Evolutionary conservation across 2,329 filamentous ascomycete genomes (phyloP).

Genomic region (Lachnellula subtilissima): DNA sequence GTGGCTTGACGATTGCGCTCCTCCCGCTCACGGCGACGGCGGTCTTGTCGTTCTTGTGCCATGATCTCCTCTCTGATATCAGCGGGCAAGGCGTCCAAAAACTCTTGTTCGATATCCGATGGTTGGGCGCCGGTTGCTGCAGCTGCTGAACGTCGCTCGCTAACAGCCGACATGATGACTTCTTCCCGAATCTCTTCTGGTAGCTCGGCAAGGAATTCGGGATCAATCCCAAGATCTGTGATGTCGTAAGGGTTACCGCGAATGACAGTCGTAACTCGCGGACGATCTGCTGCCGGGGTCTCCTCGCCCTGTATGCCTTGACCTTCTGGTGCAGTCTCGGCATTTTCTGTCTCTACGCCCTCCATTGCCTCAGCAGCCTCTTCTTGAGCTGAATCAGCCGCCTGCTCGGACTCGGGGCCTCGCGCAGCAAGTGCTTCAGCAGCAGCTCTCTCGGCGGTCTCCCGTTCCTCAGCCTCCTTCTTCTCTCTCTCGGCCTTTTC

Average conservation of each 20-base stretch:
- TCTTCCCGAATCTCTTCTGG: conserved; percentile 95
- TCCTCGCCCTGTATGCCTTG: conserved; percentile 30
- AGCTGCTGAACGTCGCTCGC: conserved; percentile 74
- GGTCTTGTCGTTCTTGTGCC: conserved; percentile 83
- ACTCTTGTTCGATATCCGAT: conserved; percentile 85
- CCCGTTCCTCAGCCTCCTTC: conserved; percentile 65
- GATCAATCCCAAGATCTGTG: conserved; percentile 88
- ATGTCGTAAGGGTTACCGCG: conserved; percentile 87
- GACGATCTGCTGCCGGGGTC: conserved; percentile 43
- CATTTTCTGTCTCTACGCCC: conserved; percentile 58
- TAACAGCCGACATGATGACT: conserved; percentile 87
- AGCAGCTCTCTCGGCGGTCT: conserved; percentile 53
- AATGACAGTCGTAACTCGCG: conserved; percentile 76
- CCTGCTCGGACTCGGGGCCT: conserved; percentile 42
- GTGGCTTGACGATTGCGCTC: conserved; percentile 66
- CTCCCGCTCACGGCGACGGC: conserved; percentile 81
- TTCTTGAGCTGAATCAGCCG: conserved; percentile 6
- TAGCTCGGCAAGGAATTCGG: conserved; percentile 92
- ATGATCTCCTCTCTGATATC: conserved; percentile 88
- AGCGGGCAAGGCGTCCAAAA: conserved; percentile 84
- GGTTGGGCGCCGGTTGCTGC: conserved; percentile 66
- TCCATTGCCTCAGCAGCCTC: conserved; percentile 54
- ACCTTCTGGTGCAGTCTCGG: conserved; percentile 31
- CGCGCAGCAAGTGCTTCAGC: conserved; percentile 46
- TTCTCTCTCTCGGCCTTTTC: conserved; percentile 62